Conservation (phyloP, 768 basidiomycete species). For the Phlegmacium glaucopus region DNA sequence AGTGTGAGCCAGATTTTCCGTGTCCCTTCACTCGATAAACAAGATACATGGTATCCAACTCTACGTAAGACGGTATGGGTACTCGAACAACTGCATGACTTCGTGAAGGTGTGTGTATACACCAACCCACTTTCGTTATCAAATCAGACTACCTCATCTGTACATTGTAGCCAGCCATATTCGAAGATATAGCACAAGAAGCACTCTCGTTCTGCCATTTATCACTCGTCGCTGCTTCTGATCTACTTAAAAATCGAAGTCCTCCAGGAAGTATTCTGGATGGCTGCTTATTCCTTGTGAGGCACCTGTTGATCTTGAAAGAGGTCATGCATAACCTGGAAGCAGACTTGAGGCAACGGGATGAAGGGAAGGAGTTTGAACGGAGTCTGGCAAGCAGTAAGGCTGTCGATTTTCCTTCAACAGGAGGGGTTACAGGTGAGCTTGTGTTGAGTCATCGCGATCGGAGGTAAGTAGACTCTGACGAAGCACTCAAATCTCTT, state of each 20-base stretch:
- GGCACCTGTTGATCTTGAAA: conserved; percentile 88
- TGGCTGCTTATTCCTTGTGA: conserved; percentile 81
- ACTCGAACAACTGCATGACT: conserved; percentile 83
- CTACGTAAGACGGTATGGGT: conserved; percentile 89
- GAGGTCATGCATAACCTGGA: conserved; percentile 70
- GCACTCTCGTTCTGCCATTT: conserved; percentile 79
- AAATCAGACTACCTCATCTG: not conserved
- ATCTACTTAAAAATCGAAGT: conserved; percentile 52
- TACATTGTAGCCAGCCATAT: conserved; percentile 77
- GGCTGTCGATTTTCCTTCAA: not conserved
- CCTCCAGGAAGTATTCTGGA: conserved; percentile 48
- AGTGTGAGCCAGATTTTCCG: conserved; percentile 65
- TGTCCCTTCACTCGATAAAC: conserved; percentile 65
- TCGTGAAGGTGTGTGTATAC: conserved; percentile 69
- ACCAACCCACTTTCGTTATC: not conserved
- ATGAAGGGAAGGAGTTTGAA: conserved; percentile 31
- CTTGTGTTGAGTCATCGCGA: conserved; percentile 1
- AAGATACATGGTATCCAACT: conserved; percentile 92
- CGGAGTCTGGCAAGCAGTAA: not conserved
- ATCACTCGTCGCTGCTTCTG: conserved; percentile 72
- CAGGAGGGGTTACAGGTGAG: conserved; percentile 3
- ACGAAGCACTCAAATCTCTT: not conserved
- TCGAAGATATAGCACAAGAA: conserved; percentile 95
- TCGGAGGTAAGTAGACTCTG: conserved; percentile 45
- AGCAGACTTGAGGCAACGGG: conserved; percentile 58